A percentile compares a stretch with the other conserved stretches of the same genome.
These are phyloP conservation scores for Eucalyptus albens DNA, from an alignment of 345 rosid species.

Conservation along the genomic window DNA sequence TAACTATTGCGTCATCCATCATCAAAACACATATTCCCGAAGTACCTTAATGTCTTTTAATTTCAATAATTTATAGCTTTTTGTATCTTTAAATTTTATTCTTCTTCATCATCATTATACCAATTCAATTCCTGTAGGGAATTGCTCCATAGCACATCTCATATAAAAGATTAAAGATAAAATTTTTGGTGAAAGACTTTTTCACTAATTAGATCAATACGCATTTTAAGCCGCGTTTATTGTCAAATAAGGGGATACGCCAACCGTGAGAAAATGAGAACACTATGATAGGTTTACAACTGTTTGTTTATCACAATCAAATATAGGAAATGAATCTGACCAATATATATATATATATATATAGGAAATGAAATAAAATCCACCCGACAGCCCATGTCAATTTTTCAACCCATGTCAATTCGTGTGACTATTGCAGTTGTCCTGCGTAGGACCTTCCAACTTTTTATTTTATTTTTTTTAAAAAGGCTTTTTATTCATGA, in stretches of 20 bases:
- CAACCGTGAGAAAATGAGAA: background rate
- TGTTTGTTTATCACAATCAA: background rate
- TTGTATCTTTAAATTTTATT: background rate
- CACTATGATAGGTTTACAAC: background rate
- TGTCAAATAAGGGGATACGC: background rate
- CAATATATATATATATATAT: no score
- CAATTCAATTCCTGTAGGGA: background rate
- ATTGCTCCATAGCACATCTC: background rate
- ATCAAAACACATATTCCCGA: background rate
- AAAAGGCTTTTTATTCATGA: no score
- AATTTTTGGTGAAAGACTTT: background rate
- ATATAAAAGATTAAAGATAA: background rate
- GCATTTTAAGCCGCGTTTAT: background rate
- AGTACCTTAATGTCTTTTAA: background rate
- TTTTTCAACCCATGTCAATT: background rate
- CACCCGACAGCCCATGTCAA: background rate
- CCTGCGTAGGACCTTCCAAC: accelerated
- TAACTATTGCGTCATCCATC: background rate
- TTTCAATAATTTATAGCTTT: background rate
- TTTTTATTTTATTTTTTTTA: no score
- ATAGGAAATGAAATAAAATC: background rate
- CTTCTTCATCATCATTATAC: background rate
- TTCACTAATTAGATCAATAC: background rate
- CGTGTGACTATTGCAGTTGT: background rate
- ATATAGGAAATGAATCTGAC: background rate